Conservation (phyloP, 208 protist genomes). For the Porcisia hertigi region DNA sequence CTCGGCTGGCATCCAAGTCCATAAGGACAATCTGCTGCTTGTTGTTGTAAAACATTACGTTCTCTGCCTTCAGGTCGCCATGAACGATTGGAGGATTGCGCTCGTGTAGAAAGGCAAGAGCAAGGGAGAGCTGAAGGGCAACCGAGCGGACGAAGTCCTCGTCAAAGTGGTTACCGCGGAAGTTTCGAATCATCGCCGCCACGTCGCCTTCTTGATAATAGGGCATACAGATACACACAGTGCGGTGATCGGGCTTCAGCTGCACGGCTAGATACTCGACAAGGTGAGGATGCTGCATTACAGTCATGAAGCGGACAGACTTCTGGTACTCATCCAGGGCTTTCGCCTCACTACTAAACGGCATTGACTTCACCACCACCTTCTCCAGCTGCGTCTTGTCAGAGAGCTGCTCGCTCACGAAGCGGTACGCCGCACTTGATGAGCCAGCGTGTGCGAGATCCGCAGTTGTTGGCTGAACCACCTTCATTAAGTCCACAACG, state of each 20-base stretch:
- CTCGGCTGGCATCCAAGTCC: conserved; percentile 68
- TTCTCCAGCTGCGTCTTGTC: conserved; percentile 24
- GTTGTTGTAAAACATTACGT: conserved; percentile 68
- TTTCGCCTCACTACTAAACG: conserved; percentile 26
- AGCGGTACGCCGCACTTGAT: conserved; percentile 29
- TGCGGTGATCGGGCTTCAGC: conserved; percentile 44
- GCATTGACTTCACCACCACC: conserved; percentile 72
- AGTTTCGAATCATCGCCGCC: conserved; percentile 41
- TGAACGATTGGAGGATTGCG: conserved; percentile 81
- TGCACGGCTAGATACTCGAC: conserved; percentile 81
- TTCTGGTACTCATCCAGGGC: conserved; percentile 58
- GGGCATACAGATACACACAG: conserved; percentile 73
- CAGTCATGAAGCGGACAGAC: conserved; percentile 72
- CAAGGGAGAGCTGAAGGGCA: conserved; percentile 58
- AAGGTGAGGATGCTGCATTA: conserved; percentile 59
- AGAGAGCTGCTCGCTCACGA: conserved; percentile 32
- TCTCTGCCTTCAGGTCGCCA: conserved; percentile 82
- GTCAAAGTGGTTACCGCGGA: conserved; percentile 45
- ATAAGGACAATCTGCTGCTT: conserved; percentile 69
- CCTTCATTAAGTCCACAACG: conserved; percentile 49
- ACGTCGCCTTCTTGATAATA: conserved; percentile 74
- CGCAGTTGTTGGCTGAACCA: conserved; percentile 33
- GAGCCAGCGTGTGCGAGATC: conserved; percentile 32
- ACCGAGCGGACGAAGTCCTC: conserved; percentile 63
- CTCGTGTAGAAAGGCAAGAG: conserved; percentile 69